Evolutionary conservation across 2,329 filamentous ascomycete genomes (phyloP).

Genomic region (Colletotrichum brevisporum): DNA sequence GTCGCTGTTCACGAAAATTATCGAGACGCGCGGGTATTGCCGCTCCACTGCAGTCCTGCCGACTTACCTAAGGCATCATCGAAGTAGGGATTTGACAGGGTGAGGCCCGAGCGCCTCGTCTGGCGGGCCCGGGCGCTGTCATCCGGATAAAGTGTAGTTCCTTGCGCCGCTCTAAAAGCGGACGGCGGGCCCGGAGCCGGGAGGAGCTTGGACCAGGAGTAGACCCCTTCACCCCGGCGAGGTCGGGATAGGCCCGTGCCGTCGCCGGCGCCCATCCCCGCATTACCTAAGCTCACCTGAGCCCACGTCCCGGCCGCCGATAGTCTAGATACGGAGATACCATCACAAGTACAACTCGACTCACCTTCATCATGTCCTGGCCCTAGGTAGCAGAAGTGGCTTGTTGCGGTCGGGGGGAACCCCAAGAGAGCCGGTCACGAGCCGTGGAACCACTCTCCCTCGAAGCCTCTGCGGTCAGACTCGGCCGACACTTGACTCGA

Average conservation of each 20-base stretch:
- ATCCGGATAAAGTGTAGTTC: background rate
- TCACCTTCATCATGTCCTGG: slow-evolving; percentile 1
- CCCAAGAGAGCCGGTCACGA: background rate
- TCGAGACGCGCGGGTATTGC: slow-evolving; percentile 37
- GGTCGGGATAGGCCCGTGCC: slow-evolving; percentile 35
- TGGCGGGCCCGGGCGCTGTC: background rate
- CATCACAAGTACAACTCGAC: background rate
- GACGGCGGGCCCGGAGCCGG: too few species aligned
- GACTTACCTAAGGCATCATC: slow-evolving; percentile 21
- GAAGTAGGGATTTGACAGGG: too few species aligned
- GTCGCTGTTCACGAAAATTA: slow-evolving; percentile 36
- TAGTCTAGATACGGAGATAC: background rate
- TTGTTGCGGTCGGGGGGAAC: slow-evolving; percentile 1
- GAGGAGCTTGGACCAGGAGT: too few species aligned
- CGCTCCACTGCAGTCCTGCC: slow-evolving; percentile 29
- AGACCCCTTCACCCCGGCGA: slow-evolving; percentile 2
- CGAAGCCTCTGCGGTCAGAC: background rate
- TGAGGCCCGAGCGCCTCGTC: too few species aligned
- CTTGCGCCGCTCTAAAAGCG: background rate
- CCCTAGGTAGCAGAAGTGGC: background rate
- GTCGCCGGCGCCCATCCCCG: slow-evolving; percentile 18
- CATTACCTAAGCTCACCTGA: slow-evolving; percentile 27
- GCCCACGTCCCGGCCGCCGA: slow-evolving; percentile 1
- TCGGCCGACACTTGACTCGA: slow-evolving; percentile 1
- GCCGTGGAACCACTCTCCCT: slow-evolving; percentile 3